These are phyloP conservation scores for Mycogone perniciosa DNA, from an alignment of 2,329 filamentous ascomycete species.

Conservation along the genomic window DNA sequence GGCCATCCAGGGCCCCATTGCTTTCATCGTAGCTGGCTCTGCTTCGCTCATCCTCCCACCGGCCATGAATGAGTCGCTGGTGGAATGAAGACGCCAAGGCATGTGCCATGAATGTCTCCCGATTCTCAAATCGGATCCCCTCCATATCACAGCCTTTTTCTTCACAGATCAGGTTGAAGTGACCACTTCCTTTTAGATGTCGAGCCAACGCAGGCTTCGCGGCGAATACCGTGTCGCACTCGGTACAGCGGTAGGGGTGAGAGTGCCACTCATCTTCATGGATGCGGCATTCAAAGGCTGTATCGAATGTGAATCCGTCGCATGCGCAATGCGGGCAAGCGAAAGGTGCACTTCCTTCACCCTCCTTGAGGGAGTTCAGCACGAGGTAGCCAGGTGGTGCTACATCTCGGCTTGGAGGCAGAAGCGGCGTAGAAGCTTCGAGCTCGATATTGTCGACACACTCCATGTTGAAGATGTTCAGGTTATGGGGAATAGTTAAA, in stretches of 20 bases:
- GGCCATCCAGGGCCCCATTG: not conserved
- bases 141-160: not conserved
- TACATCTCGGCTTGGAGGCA: not conserved
- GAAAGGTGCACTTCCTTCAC: not conserved
- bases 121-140: not conserved
- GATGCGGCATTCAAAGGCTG: slow-evolving; percentile 16
- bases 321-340: slow-evolving; percentile 21
- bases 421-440: not conserved
- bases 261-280: slow-evolving; percentile 22
- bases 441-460: not conserved
- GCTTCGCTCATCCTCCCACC: not conserved
- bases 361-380: not conserved
- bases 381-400: not conserved
- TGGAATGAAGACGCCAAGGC: not conserved
- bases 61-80: not conserved
- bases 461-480: too few relatives aligned
- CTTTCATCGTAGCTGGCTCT: not conserved
- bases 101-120: not conserved
- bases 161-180: slow-evolving; percentile 5
- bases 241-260: slow-evolving; percentile 16
- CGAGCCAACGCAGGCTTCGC: slow-evolving; percentile 17
- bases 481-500: too few relatives aligned
- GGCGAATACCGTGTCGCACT: slow-evolving; percentile 19
- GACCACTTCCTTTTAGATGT: slow-evolving; percentile 13
- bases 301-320: slow-evolving; percentile 20